Conservation (phyloP, 305 asterid species). For the Solanum hybrid region DNA sequence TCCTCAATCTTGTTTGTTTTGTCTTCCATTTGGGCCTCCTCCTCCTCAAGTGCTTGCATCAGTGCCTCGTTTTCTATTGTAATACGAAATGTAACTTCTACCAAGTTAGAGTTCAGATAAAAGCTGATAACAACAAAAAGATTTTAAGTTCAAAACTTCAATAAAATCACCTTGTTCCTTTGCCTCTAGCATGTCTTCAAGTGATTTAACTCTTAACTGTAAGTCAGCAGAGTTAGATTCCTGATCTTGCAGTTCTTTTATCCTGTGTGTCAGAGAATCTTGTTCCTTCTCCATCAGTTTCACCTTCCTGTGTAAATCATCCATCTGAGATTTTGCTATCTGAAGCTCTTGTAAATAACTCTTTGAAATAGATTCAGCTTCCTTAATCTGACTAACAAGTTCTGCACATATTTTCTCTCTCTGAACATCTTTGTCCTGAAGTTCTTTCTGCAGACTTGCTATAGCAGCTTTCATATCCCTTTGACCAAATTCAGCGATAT, state of each 20-base stretch:
- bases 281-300: constrained; percentile 50
- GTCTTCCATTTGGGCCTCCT: constrained; percentile 89
- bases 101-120: background rate
- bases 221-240: constrained; percentile 37
- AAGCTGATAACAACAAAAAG: constrained; percentile 1
- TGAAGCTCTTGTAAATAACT: constrained; percentile 61
- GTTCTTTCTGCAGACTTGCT: constrained; percentile 77
- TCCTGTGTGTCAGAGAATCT: constrained; percentile 37
- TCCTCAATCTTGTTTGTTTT: constrained; percentile 45
- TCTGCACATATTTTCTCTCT: constrained; percentile 66
- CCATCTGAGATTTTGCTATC: constrained; percentile 38
- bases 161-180: constrained; percentile 77
- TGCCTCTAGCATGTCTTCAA: constrained; percentile 59
- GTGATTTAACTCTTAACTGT: constrained; percentile 50
- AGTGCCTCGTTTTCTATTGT: constrained; percentile 67
- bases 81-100: background rate
- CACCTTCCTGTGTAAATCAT: constrained; percentile 48
- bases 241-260: constrained; percentile 49
- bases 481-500: constrained; percentile 51
- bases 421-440: constrained; percentile 85
- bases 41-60: constrained; percentile 93
- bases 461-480: constrained; percentile 67
- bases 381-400: constrained; percentile 86
- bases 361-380: constrained; percentile 66
- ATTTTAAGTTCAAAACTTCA: constrained; percentile 2